phyloP scores from a whole-genome alignment of 305 asterid genomes.

The Ilex paraguariensis region DNA sequence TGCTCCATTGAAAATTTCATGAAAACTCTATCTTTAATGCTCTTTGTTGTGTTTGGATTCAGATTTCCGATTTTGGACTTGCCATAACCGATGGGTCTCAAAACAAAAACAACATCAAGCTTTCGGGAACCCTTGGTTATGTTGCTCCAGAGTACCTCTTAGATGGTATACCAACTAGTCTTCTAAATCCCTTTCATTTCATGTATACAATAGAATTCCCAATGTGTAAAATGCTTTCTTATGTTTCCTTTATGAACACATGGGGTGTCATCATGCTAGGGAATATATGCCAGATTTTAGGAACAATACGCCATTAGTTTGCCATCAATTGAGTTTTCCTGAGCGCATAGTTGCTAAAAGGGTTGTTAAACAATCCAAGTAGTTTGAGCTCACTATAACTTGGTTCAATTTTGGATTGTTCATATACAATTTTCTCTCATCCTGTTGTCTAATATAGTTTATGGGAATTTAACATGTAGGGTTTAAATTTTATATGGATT shows the following conservation, averaged over 20 bases:
- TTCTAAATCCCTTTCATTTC: background rate
- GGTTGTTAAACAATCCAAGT: too few relatives aligned
- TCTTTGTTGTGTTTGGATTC: background rate
- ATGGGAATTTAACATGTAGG: too few relatives aligned
- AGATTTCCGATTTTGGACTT: slow-evolving; percentile 3
- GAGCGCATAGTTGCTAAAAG: background rate
- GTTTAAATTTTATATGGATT: too few relatives aligned
- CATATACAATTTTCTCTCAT: too few relatives aligned
- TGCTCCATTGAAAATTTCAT: too few relatives aligned
- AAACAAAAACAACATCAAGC: slow-evolving; percentile 1
- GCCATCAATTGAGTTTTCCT: too few relatives aligned
- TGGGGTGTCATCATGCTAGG: background rate
- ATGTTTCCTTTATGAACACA: too few relatives aligned
- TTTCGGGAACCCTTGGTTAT: slow-evolving; percentile 3
- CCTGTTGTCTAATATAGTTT: too few relatives aligned
- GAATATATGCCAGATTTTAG: background rate
- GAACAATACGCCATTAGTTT: too few relatives aligned
- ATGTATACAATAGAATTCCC: background rate
- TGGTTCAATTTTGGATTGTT: too few relatives aligned
- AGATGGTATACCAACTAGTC: slow-evolving; percentile 6
- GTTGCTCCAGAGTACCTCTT: background rate
- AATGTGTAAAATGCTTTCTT: background rate
- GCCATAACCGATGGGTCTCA: background rate
- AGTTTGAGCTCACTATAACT: background rate
- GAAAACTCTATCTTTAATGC: too few relatives aligned